Evolutionary conservation across 306 rosid species (phyloP).

Genomic region (Malus orientalis): DNA sequence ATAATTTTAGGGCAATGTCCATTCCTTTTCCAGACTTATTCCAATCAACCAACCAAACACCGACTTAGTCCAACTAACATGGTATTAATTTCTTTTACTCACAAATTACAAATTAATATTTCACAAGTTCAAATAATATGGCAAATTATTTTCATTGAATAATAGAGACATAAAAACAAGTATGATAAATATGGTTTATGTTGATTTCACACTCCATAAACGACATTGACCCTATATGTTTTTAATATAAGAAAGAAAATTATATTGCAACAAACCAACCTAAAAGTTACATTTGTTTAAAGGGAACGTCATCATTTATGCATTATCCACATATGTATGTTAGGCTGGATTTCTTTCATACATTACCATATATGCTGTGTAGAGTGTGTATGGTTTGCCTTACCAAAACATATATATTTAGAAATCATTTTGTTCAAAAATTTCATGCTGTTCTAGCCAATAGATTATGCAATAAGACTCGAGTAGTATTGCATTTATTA

Average conservation of each 20-base stretch:
- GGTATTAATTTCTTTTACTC: too few relatives aligned
- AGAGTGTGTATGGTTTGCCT: neutral
- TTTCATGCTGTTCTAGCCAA: neutral
- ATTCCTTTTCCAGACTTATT: too few relatives aligned
- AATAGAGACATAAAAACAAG: neutral
- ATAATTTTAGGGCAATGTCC: too few relatives aligned
- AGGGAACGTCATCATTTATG: neutral
- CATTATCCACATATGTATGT: neutral
- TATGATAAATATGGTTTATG: neutral
- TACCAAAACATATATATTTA: neutral
- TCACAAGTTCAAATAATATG: neutral
- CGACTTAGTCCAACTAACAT: too few relatives aligned
- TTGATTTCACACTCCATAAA: neutral
- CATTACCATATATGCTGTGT: neutral
- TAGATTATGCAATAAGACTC: too few relatives aligned
- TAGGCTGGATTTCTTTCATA: neutral
- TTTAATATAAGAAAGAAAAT: neutral
- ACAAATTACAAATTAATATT: too few relatives aligned
- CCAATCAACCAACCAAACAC: too few relatives aligned
- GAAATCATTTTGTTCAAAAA: neutral
- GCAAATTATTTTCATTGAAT: neutral
- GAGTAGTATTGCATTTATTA: too few relatives aligned
- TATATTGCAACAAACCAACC: neutral
- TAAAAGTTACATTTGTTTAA: neutral
- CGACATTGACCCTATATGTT: neutral